phyloP scores from a whole-genome alignment of 495 filamentous ascomycete species.

The Aspergillus bridgeri region DNA sequence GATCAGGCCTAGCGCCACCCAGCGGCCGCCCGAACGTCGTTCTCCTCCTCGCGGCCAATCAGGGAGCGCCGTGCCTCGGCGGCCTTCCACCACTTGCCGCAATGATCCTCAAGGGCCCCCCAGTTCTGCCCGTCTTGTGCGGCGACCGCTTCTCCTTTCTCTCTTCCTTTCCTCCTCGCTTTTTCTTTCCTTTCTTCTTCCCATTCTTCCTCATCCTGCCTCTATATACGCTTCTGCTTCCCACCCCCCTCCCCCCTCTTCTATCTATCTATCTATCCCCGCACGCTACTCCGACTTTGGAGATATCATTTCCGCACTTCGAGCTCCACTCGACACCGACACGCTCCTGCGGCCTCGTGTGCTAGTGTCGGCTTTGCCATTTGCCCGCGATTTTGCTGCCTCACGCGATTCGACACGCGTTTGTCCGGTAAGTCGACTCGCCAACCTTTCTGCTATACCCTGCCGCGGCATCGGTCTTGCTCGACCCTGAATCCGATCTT shows the following conservation, averaged over 20 bases:
- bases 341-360: slow-evolving; percentile 6
- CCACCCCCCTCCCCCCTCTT: slow-evolving; percentile 6
- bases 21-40: slow-evolving; percentile 27
- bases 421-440: slow-evolving; percentile 19
- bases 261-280: slow-evolving; percentile 3
- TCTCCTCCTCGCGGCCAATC: slow-evolving; percentile 48
- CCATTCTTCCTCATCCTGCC: slow-evolving; percentile 6
- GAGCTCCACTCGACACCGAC: slow-evolving; percentile 12
- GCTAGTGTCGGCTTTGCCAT: slow-evolving; percentile 6
- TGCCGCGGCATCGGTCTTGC: not conserved
- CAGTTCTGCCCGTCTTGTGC: slow-evolving; percentile 33
- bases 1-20: slow-evolving; percentile 17
- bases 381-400: slow-evolving; percentile 10
- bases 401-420: slow-evolving; percentile 27
- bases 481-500: not conserved
- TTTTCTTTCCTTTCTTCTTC: slow-evolving; percentile 25
- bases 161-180: slow-evolving; percentile 32
- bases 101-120: slow-evolving; percentile 21
- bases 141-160: slow-evolving; percentile 43
- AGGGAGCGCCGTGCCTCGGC: slow-evolving; percentile 24
- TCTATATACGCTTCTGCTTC: slow-evolving; percentile 21
- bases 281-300: slow-evolving; percentile 4
- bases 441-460: not conserved
- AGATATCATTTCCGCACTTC: slow-evolving; percentile 2
- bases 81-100: slow-evolving; percentile 22